phyloP scores from a whole-genome alignment of 2,329 filamentous ascomycete species.

The Fusarium circinatum region DNA sequence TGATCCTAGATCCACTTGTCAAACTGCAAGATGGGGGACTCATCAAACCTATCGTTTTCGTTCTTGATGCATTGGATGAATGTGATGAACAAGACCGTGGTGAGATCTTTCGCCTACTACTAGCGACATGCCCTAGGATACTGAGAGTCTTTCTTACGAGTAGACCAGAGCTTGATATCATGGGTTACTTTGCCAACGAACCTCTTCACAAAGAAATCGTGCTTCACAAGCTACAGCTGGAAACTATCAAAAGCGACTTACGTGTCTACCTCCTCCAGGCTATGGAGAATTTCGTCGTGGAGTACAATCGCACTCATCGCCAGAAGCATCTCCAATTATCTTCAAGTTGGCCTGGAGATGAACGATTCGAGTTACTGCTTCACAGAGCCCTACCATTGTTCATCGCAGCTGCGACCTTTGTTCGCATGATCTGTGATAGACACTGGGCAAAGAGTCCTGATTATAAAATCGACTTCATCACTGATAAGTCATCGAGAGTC shows the following conservation, averaged over 20 bases:
- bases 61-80: slow-evolving; percentile 50
- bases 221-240: neutral
- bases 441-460: too few species aligned
- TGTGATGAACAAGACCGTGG: slow-evolving; percentile 18
- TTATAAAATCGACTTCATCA: too few species aligned
- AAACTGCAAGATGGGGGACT: accelerated
- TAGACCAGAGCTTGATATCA: neutral
- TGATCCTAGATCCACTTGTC: slow-evolving; percentile 3
- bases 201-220: neutral
- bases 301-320: neutral
- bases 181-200: neutral
- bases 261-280: neutral
- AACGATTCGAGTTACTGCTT: too few species aligned
- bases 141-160: neutral
- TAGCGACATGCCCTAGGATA: accelerated
- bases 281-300: accelerated
- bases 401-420: too few species aligned
- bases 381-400: too few species aligned
- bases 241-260: neutral
- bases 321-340: too few species aligned
- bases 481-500: too few species aligned
- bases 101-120: accelerated
- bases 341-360: too few species aligned
- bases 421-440: too few species aligned
- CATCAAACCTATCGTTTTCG: accelerated